A percentile compares a stretch with the other conserved stretches of the same genome.
phyloP scores from a whole-genome alignment of 1,284 basidiomycete species.

The Taiwanofungus camphoratus region DNA sequence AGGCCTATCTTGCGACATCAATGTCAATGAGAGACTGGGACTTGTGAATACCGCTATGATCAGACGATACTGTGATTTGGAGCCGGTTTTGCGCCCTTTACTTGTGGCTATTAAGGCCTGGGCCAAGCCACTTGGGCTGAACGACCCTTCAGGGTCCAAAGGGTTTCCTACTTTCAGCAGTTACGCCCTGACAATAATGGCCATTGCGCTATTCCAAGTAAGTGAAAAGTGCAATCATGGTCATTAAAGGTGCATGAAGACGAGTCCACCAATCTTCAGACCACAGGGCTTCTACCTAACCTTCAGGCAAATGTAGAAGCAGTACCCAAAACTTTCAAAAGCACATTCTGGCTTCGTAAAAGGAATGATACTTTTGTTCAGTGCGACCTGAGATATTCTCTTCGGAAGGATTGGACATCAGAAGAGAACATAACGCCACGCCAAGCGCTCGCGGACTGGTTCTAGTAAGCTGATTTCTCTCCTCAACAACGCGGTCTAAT shows the following conservation, averaged over 20 bases:
- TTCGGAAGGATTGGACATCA: slow-evolving; percentile 27
- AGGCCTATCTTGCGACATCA: slow-evolving; percentile 45
- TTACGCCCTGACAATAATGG: slow-evolving; percentile 55
- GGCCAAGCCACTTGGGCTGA: slow-evolving; percentile 46
- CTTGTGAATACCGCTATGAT: slow-evolving; percentile 45
- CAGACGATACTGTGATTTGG: slow-evolving; percentile 38
- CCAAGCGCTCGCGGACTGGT: slow-evolving; percentile 37
- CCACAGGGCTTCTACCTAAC: slow-evolving; percentile 40
- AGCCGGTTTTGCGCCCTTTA: slow-evolving; percentile 36
- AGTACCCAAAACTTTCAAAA: slow-evolving; percentile 11
- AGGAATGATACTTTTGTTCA: slow-evolving; percentile 15
- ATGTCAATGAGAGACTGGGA: slow-evolving; percentile 54
- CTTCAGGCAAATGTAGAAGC: slow-evolving; percentile 37
- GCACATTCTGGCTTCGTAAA: slow-evolving; percentile 34
- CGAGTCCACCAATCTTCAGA: slow-evolving; percentile 18
- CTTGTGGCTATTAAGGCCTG: slow-evolving; percentile 45
- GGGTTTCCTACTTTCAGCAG: slow-evolving; percentile 43
- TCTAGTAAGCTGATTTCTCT: slow-evolving; percentile 28
- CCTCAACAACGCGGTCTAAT: neutral
- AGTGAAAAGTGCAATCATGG: slow-evolving; percentile 4
- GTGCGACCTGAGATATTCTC: slow-evolving; percentile 32
- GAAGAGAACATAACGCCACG: slow-evolving; percentile 18
- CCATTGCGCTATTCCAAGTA: slow-evolving; percentile 50
- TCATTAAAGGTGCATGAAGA: neutral
- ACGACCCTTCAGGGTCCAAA: slow-evolving; percentile 31